These are phyloP conservation scores for Theileria annulata DNA, from an alignment of 169 alveolate genomes.

Conservation along the genomic window DNA sequence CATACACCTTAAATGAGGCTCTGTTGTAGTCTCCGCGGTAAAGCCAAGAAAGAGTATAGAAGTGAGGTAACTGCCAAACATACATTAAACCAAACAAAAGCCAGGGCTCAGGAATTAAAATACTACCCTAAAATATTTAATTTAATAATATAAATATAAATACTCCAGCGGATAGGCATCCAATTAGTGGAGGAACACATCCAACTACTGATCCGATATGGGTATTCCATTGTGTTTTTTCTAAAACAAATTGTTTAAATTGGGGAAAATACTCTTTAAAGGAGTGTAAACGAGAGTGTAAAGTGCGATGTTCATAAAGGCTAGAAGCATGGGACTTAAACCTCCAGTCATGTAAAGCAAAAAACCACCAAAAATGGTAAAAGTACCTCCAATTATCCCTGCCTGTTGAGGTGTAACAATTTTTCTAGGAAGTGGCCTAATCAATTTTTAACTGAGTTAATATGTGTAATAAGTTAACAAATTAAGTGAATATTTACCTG, in stretches of 20 bases:
- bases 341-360: conserved; percentile 41
- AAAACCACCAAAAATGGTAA: conserved; percentile 39
- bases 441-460: neutral
- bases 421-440: conserved; percentile 53
- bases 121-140: conserved; percentile 18
- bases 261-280: conserved; percentile 31
- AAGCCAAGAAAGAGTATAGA: conserved; percentile 77
- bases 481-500: conserved; percentile 42
- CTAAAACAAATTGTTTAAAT: conserved; percentile 12
- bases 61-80: conserved; percentile 81
- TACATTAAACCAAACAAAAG: conserved; percentile 70
- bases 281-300: conserved; percentile 60
- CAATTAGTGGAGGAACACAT: conserved; percentile 77
- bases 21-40: conserved; percentile 75
- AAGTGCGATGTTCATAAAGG: conserved; percentile 46
- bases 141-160: conserved; percentile 11
- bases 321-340: conserved; percentile 41
- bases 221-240: conserved; percentile 74
- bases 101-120: conserved; percentile 68
- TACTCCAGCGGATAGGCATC: conserved; percentile 75
- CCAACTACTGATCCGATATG: conserved; percentile 82
- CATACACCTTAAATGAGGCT: conserved; percentile 75
- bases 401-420: conserved; percentile 46
- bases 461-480: neutral
- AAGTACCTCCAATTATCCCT: conserved; percentile 26